Conservation (phyloP, 108 stramenopile species). For the Skeletonema menzelii region DNA sequence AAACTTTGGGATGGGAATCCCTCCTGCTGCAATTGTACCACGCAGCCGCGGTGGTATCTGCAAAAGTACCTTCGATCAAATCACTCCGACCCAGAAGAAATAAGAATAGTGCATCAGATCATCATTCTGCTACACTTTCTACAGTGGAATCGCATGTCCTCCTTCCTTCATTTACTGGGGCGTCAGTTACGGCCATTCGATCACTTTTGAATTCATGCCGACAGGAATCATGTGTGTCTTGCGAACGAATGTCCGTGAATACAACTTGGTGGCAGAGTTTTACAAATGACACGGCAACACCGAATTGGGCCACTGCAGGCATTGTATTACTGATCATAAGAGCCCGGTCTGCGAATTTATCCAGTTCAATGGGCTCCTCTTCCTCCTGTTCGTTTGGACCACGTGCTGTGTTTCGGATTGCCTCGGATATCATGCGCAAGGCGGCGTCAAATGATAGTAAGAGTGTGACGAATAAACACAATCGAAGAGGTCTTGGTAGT, state of each 20-base stretch:
- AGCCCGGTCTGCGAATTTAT: slow-evolving; percentile 23
- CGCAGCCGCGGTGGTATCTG: slow-evolving; percentile 16
- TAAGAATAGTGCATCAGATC: not conserved
- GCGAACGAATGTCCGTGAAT: slow-evolving; percentile 3
- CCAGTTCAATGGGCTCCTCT: slow-evolving; percentile 4
- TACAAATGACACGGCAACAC: not conserved
- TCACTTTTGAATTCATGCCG: slow-evolving; percentile 27
- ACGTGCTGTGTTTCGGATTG: slow-evolving; percentile 32
- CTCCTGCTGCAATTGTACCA: slow-evolving; percentile 31
- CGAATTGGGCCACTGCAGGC: slow-evolving; percentile 32
- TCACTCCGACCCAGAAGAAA: not conserved
- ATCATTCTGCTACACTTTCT: slow-evolving; percentile 9
- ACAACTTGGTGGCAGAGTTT: not conserved
- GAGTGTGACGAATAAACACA: not conserved
- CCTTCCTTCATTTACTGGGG: slow-evolving; percentile 31
- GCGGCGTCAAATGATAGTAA: not conserved
- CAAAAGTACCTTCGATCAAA: not conserved
- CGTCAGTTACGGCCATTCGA: slow-evolving; percentile 20
- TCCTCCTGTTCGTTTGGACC: slow-evolving; percentile 21
- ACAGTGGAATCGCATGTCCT: slow-evolving; percentile 41
- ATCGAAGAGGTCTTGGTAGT: not conserved
- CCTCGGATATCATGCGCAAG: slow-evolving; percentile 25
- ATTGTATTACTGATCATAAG: slow-evolving; percentile 37
- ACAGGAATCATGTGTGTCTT: slow-evolving; percentile 20
- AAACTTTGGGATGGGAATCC: slow-evolving; percentile 24